Evolutionary conservation across 2,329 filamentous ascomycete genomes (phyloP).

Genomic region (Phoma sp.): DNA sequence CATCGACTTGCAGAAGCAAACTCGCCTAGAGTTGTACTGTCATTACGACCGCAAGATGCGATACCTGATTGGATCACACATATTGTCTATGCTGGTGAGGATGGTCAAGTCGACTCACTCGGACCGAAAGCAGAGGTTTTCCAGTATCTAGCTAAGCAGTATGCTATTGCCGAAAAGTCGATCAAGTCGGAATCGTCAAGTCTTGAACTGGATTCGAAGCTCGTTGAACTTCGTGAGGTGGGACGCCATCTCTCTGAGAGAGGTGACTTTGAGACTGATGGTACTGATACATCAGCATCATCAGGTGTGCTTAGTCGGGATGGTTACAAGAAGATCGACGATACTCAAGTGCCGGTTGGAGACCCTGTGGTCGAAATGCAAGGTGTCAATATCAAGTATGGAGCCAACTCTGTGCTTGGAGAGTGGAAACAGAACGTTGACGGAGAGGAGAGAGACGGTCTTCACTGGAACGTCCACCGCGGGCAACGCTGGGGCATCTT

Average conservation of each 20-base stretch:
- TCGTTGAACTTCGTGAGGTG: constrained; percentile 37
- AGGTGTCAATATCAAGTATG: constrained; percentile 82
- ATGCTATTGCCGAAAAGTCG: constrained; percentile 30
- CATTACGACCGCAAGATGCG: constrained; percentile 82
- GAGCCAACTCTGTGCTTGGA: constrained; percentile 76
- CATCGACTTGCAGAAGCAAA: constrained; percentile 69
- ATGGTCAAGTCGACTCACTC: constrained; percentile 69
- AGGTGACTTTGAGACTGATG: constrained; percentile 33
- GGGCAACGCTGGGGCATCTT: constrained; percentile 93
- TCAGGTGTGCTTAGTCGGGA: constrained; percentile 36
- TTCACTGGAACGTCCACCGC: constrained; percentile 82
- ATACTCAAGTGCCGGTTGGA: constrained; percentile 49
- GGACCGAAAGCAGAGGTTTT: constrained; percentile 71
- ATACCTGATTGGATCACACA: constrained; percentile 92
- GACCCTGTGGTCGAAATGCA: constrained; percentile 86
- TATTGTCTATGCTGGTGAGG: constrained; percentile 72
- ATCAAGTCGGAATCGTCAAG: constrained; percentile 35
- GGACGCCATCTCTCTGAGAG: constrained; percentile 37
- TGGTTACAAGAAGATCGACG: constrained; percentile 37
- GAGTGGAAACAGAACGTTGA: constrained; percentile 72
- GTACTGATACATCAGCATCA: constrained; percentile 1
- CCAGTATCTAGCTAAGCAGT: constrained; percentile 46
- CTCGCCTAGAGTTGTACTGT: constrained; percentile 76
- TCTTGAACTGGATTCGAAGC: constrained; percentile 22
- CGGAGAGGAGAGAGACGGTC: constrained; percentile 62